phyloP scores from a whole-genome alignment of 2,329 filamentous ascomycete genomes.

The Kalmusia sp. region DNA sequence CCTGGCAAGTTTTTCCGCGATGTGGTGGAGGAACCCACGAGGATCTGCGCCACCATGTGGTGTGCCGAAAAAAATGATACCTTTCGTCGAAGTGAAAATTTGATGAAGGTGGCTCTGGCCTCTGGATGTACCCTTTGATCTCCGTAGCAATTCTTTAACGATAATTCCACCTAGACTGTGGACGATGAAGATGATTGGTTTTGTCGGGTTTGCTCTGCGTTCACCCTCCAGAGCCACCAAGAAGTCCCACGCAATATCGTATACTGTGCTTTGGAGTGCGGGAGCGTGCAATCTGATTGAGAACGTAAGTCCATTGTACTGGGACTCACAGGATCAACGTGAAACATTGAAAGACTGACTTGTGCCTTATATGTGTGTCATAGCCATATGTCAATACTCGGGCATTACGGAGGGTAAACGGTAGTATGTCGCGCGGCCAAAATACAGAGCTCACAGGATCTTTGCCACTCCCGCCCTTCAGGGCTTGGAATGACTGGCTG shows the following conservation, averaged over 20 bases:
- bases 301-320: not conserved
- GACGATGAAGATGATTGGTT: conserved; percentile 39
- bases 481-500: conserved; percentile 1
- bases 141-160: conserved; percentile 27
- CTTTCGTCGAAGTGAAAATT: conserved; percentile 33
- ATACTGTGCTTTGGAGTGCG: conserved; percentile 35
- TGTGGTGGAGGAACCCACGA: conserved; percentile 24
- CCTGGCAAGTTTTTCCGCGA: conserved; percentile 27
- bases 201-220: conserved; percentile 23
- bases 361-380: conserved; percentile 20
- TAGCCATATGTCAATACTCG: conserved; percentile 19
- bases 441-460: not conserved
- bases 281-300: conserved; percentile 17
- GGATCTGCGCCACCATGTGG: conserved; percentile 41
- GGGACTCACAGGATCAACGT: not conserved
- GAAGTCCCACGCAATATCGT: conserved; percentile 45
- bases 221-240: conserved; percentile 41
- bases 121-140: conserved; percentile 21
- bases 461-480: not conserved
- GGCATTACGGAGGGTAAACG: conserved; percentile 9
- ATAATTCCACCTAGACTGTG: conserved; percentile 39
- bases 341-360: not conserved
- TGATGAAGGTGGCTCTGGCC: conserved; percentile 20
- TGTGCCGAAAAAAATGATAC: conserved; percentile 47
- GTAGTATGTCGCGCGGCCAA: conserved; percentile 18